Conservation (phyloP, 108 stramenopile species). For the Cyclotella atomus region DNA sequence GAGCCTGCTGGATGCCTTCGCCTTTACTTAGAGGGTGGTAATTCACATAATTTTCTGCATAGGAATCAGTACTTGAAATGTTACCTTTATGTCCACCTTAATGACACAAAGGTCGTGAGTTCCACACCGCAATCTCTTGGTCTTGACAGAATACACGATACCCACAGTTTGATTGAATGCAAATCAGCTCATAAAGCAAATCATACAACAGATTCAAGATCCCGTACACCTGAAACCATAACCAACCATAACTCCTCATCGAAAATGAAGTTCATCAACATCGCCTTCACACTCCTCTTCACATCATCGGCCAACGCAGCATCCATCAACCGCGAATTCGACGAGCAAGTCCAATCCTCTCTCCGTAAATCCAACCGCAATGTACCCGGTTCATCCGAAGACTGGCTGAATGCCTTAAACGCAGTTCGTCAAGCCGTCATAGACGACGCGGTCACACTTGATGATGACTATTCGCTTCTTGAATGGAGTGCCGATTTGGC, state of each 20-base stretch:
- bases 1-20: too few relatives aligned
- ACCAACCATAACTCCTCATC: neutral
- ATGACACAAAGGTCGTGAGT: too few relatives aligned
- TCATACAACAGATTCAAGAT: too few relatives aligned
- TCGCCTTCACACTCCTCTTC: neutral
- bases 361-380: slow-evolving; percentile 1
- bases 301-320: neutral
- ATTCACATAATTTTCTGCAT: too few relatives aligned
- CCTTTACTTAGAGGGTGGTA: too few relatives aligned
- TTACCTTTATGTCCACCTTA: too few relatives aligned
- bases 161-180: too few relatives aligned
- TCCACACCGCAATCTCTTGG: too few relatives aligned
- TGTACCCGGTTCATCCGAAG: slow-evolving; percentile 1
- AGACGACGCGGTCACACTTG: neutral
- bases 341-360: slow-evolving; percentile 2
- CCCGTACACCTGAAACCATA: too few relatives aligned
- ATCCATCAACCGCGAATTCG: slow-evolving; percentile 1
- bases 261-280: neutral
- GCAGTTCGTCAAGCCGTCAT: neutral
- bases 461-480: neutral
- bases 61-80: too few relatives aligned
- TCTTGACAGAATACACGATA: too few relatives aligned
- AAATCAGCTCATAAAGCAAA: too few relatives aligned
- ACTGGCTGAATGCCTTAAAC: neutral
- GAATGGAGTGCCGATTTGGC: neutral